phyloP scores from a whole-genome alignment of 1,284 basidiomycete genomes.

The Cutaneotrichosporon dermatis region DNA sequence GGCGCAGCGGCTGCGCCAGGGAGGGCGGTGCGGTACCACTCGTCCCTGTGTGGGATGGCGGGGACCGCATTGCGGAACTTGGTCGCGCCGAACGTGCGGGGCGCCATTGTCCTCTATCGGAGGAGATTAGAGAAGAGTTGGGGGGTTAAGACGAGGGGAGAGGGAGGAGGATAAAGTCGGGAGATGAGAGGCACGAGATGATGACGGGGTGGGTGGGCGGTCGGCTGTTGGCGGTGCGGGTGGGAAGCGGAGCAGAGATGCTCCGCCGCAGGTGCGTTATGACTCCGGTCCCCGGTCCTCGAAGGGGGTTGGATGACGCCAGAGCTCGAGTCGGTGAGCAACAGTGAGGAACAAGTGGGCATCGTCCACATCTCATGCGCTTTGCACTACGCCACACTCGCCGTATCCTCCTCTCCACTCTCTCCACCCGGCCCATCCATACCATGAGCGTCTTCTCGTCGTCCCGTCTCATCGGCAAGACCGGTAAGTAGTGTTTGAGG shows the following conservation, averaged over 20 bases:
- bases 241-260: not conserved
- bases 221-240: not conserved
- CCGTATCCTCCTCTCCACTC: not conserved
- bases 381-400: not conserved
- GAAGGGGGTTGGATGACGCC: not conserved
- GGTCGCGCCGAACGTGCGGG: constrained; percentile 37
- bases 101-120: constrained; percentile 24
- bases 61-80: constrained; percentile 43
- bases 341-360: no score
- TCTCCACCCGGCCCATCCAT: not conserved
- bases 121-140: not conserved
- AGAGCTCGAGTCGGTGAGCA: not conserved
- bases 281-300: no score
- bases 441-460: constrained; percentile 14
- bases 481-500: constrained; percentile 19
- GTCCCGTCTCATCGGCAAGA: constrained; percentile 29
- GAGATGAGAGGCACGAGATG: no score
- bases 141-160: no score
- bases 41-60: constrained; percentile 24
- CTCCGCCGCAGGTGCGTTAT: not conserved
- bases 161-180: no score
- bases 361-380: not conserved
- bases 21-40: constrained; percentile 33
- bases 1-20: constrained; percentile 12
- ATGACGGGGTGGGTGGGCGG: not conserved